phyloP scores from a whole-genome alignment of 1,139 yeast genomes.

The Geotrichum klebahnii region DNA sequence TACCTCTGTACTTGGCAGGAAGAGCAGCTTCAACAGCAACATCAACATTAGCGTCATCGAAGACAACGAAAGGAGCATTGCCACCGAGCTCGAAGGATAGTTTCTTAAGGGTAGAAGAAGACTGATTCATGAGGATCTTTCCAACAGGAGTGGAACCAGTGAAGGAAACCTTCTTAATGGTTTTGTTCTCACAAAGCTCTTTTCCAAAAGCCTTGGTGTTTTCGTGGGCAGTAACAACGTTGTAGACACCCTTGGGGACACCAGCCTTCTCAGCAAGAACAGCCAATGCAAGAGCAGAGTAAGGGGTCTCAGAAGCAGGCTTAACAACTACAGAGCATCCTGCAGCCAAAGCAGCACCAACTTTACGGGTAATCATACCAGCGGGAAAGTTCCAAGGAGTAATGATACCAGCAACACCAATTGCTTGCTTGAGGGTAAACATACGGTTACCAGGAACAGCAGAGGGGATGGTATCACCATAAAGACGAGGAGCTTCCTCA shows the following conservation, averaged over 20 bases:
- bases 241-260: slow-evolving; percentile 78
- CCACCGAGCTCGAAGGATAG: slow-evolving; percentile 88
- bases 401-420: slow-evolving; percentile 86
- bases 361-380: slow-evolving; percentile 89
- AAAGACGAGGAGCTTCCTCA: slow-evolving; percentile 75
- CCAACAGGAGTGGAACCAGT: slow-evolving; percentile 91
- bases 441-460: slow-evolving; percentile 55
- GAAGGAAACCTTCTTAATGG: slow-evolving; percentile 72
- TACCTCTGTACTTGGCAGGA: slow-evolving; percentile 65
- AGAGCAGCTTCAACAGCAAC: slow-evolving; percentile 70
- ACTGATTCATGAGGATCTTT: slow-evolving; percentile 70
- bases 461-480: slow-evolving; percentile 72
- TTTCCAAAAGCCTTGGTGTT: slow-evolving; percentile 55
- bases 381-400: slow-evolving; percentile 97
- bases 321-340: slow-evolving; percentile 89
- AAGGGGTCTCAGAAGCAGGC: slow-evolving; percentile 89
- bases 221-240: slow-evolving; percentile 60
- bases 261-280: slow-evolving; percentile 73
- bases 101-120: slow-evolving; percentile 74
- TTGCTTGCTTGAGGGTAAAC: slow-evolving; percentile 67
- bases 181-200: slow-evolving; percentile 62
- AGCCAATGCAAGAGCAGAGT: slow-evolving; percentile 78
- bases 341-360: slow-evolving; percentile 88
- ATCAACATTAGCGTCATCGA: slow-evolving; percentile 76
- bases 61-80: slow-evolving; percentile 86